These are phyloP conservation scores for Porpolomopsis calyptriformis DNA, from an alignment of 768 basidiomycete genomes.

Conservation along the genomic window DNA sequence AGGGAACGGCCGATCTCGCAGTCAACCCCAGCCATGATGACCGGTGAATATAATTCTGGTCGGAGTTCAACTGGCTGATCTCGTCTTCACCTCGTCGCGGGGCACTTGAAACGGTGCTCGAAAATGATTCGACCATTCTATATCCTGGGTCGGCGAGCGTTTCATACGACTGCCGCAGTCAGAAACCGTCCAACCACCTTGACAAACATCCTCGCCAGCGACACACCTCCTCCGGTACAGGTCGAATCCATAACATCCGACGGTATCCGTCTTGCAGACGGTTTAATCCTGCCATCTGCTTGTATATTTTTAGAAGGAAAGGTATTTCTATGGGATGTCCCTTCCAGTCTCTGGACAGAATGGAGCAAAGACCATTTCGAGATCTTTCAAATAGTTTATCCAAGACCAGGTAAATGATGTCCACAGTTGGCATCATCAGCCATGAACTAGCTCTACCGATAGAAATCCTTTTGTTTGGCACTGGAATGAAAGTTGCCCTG, in stretches of 20 bases:
- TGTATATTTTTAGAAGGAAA: conserved; percentile 80
- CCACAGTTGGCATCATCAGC: not conserved
- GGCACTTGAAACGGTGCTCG: too few species aligned
- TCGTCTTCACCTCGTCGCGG: too few species aligned
- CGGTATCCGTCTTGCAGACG: conserved; percentile 68
- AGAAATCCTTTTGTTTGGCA: conserved; percentile 91
- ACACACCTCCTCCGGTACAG: conserved; percentile 57
- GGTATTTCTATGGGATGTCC: conserved; percentile 86
- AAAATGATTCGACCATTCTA: too few species aligned
- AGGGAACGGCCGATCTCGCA: too few species aligned
- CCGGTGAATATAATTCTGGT: too few species aligned
- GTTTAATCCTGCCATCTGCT: conserved; percentile 64
- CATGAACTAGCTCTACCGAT: not conserved
- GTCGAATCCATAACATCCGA: conserved; percentile 51
- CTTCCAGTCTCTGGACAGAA: conserved; percentile 45
- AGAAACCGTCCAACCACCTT: conserved; percentile 28
- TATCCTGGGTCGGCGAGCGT: not conserved
- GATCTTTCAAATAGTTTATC: conserved; percentile 72
- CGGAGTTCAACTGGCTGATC: too few species aligned
- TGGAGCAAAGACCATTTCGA: conserved; percentile 71
- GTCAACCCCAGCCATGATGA: too few species aligned
- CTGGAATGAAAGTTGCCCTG: conserved; percentile 60
- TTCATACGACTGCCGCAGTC: conserved; percentile 13
- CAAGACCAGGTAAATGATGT: conserved; percentile 64
- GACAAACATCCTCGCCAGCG: conserved; percentile 67